phyloP scores from a whole-genome alignment of 345 rosid species.

The Melastoma malabathricum region DNA sequence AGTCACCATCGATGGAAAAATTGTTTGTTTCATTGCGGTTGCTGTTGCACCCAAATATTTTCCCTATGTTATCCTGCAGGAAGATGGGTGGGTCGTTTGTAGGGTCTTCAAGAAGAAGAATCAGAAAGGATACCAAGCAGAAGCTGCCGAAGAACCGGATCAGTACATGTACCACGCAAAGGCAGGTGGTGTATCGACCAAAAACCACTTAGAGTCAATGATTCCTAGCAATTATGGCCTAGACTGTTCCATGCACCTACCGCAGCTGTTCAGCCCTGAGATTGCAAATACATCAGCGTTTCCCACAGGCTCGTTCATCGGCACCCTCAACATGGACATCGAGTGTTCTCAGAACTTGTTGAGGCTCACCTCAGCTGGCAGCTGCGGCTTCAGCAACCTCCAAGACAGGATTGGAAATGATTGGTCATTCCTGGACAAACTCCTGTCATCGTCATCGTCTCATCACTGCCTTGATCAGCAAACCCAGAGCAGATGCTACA shows the following conservation, averaged over 20 bases:
- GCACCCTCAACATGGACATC: conserved; percentile 25
- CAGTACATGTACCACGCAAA: background rate
- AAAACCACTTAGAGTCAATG: conserved; percentile 12
- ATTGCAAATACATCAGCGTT: conserved; percentile 20
- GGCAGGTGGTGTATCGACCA: conserved; percentile 7
- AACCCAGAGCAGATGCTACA: no score
- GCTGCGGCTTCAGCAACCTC: conserved; percentile 12
- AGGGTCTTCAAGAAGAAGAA: conserved; percentile 74
- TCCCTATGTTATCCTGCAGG: conserved; percentile 22
- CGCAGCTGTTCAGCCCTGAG: conserved; percentile 72
- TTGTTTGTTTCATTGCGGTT: background rate
- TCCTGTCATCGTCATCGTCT: conserved; percentile 30
- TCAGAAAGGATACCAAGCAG: conserved; percentile 43
- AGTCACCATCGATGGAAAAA: no score
- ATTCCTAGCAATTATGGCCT: conserved; percentile 2
- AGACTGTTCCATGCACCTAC: conserved; percentile 49
- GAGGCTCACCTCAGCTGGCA: conserved; percentile 34
- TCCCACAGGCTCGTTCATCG: conserved; percentile 17
- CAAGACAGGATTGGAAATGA: conserved; percentile 41
- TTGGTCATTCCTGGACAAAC: conserved; percentile 84
- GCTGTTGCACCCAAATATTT: background rate
- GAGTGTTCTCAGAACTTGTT: conserved; percentile 59
- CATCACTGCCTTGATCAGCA: no score
- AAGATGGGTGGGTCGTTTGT: conserved; percentile 61
- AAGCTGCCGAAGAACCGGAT: conserved; percentile 20